Percentiles rank a stretch among this genome's conserved stretches.
Conservation (phyloP, 148 eudicot genomes). For the Rhododendron simsii region DNA sequence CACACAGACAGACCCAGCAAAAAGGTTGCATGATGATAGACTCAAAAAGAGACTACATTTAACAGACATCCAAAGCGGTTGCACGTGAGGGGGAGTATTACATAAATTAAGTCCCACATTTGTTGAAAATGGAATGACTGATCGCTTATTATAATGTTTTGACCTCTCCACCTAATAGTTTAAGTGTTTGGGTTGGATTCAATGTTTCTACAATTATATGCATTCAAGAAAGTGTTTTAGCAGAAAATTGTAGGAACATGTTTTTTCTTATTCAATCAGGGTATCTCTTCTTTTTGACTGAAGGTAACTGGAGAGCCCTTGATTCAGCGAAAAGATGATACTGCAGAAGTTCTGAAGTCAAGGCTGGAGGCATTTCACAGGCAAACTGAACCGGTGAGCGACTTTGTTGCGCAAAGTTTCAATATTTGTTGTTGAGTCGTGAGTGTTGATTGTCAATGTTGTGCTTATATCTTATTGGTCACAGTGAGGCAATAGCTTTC, state of each 20-base stretch:
- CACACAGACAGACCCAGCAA: not conserved
- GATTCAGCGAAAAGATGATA: conserved; percentile 95
- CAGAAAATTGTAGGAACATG: not conserved
- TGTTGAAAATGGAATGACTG: not conserved
- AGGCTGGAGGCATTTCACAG: conserved; percentile 81
- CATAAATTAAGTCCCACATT: not conserved
- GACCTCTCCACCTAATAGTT: not conserved
- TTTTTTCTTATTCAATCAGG: not conserved
- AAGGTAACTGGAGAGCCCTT: conserved; percentile 94
- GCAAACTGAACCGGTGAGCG: conserved; percentile 70
- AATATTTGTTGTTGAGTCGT: not conserved
- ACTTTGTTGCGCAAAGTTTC: not conserved
- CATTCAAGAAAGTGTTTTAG: not conserved
- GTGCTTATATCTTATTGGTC: not conserved
- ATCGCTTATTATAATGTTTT: too few species aligned
- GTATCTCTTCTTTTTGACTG: not conserved
- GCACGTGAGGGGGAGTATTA: not conserved
- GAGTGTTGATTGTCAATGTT: not conserved
- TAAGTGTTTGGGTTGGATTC: not conserved
- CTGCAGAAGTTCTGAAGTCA: conserved; percentile 80
- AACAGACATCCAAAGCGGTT: not conserved
- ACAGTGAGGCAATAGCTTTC: not conserved
- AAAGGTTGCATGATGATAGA: not conserved
- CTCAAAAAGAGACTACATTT: not conserved
- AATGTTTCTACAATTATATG: not conserved